A percentile compares a stretch with the other conserved stretches of the same genome.
Conservation (phyloP, 805 yeast genomes). For the Priceomyces medius region DNA sequence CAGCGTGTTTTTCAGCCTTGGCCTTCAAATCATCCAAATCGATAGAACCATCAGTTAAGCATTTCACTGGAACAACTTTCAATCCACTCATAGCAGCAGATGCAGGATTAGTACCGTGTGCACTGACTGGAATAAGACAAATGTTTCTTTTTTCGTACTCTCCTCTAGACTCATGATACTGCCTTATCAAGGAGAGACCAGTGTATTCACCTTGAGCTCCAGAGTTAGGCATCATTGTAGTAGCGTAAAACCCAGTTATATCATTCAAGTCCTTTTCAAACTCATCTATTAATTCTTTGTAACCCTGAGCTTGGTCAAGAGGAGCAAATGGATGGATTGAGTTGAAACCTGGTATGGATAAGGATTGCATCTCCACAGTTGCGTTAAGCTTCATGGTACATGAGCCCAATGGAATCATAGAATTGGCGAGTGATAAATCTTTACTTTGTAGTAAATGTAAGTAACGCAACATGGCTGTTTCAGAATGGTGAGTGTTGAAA, state of each 20-base stretch:
- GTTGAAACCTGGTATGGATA: conserved; percentile 92
- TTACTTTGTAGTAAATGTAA: conserved; percentile 77
- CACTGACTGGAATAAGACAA: conserved; percentile 93
- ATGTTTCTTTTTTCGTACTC: conserved; percentile 68
- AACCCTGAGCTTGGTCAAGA: conserved; percentile 82
- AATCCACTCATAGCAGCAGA: conserved; percentile 97
- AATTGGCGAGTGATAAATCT: conserved; percentile 89
- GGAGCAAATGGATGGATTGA: conserved; percentile 94
- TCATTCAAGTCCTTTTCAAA: conserved; percentile 83
- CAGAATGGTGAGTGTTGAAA: conserved; percentile 86
- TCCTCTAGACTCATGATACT: conserved; percentile 70
- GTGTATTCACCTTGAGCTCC: conserved; percentile 99
- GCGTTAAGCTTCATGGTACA: conserved; percentile 98
- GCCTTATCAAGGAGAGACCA: conserved; percentile 82
- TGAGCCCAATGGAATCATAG: conserved; percentile 97
- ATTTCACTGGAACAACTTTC: conserved; percentile 89
- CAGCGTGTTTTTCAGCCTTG: conserved; percentile 69
- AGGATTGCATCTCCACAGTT: conserved; percentile 91
- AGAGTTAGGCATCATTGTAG: conserved; percentile 93
- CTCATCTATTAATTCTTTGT: conserved; percentile 68
- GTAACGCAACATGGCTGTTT: conserved; percentile 92
- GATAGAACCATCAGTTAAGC: conserved; percentile 80
- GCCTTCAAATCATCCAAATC: conserved; percentile 72
- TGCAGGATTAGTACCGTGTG: conserved; percentile 99
- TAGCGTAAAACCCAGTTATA: conserved; percentile 89